phyloP scores from a whole-genome alignment of 208 protist species.

The Trypanosoma avium region DNA sequence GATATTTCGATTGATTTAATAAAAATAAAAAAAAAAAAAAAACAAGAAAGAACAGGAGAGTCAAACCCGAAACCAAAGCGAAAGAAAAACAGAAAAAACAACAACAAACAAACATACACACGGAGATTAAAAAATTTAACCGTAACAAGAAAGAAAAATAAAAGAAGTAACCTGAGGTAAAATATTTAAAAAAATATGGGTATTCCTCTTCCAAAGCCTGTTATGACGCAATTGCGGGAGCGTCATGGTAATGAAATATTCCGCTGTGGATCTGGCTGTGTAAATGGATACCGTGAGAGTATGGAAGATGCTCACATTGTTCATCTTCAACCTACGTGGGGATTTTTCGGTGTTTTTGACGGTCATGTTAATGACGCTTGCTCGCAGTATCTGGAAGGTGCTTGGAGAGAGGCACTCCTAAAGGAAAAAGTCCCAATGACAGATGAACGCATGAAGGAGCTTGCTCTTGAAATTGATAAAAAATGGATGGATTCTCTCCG shows the following conservation, averaged over 20 bases:
- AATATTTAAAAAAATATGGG: constrained; percentile 63
- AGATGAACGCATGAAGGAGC: constrained; percentile 82
- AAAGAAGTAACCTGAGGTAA: constrained; percentile 11
- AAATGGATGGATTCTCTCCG: constrained; percentile 73
- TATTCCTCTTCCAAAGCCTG: constrained; percentile 88
- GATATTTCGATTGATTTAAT: too few species aligned
- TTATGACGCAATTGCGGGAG: constrained; percentile 87
- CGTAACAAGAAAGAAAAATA: not conserved
- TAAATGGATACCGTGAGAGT: constrained; percentile 90
- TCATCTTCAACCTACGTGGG: constrained; percentile 78
- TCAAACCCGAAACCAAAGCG: too few species aligned
- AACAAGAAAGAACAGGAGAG: too few species aligned
- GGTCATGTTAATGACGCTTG: constrained; percentile 89
- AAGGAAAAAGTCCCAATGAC: constrained; percentile 67
- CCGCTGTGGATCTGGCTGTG: constrained; percentile 83
- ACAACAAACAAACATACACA: too few species aligned
- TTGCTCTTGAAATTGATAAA: constrained; percentile 81
- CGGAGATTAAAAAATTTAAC: not conserved
- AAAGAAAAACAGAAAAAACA: not conserved
- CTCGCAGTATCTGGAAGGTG: constrained; percentile 76
- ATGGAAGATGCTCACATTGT: constrained; percentile 91
- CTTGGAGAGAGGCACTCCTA: constrained; percentile 71
- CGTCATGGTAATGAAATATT: constrained; percentile 88
- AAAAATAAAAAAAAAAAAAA: too few species aligned
- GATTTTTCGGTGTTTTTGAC: constrained; percentile 92